These are phyloP conservation scores for Ceratobasidium sp. DNA, from an alignment of 1,284 basidiomycete genomes.

Conservation along the genomic window DNA sequence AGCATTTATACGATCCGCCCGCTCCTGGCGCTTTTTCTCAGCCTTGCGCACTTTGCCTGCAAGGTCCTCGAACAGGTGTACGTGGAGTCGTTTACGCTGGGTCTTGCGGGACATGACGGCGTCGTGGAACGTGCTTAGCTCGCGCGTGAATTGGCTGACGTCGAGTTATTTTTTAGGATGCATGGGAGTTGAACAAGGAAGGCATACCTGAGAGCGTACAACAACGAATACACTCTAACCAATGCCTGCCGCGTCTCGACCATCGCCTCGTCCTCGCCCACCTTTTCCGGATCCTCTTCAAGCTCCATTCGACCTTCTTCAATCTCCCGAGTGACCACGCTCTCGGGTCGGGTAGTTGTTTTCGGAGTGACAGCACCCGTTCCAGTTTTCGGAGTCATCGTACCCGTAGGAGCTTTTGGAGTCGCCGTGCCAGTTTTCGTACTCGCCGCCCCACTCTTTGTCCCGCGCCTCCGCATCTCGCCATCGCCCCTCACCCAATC, in stretches of 20 bases:
- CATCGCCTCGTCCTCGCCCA: conserved; percentile 43
- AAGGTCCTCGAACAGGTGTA: conserved; percentile 56
- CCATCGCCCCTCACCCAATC: conserved; percentile 29
- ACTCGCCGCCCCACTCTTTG: neutral
- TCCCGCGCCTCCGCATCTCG: neutral
- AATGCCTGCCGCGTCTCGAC: conserved; percentile 49
- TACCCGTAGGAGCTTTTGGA: neutral
- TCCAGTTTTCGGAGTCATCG: too few species aligned
- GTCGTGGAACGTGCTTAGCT: conserved; percentile 52
- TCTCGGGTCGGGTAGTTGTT: neutral
- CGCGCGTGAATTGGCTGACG: conserved; percentile 52
- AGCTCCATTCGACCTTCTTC: conserved; percentile 43
- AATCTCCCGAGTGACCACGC: conserved; percentile 6
- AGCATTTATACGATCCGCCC: conserved; percentile 3
- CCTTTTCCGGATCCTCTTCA: conserved; percentile 44
- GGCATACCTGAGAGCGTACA: conserved; percentile 55
- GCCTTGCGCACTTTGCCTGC: conserved; percentile 45
- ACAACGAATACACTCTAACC: conserved; percentile 55
- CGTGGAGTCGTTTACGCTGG: conserved; percentile 52
- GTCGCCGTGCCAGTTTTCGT: neutral
- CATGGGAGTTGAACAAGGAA: conserved; percentile 14
- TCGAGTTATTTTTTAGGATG: neutral
- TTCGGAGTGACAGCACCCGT: neutral
- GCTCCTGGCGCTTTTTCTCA: conserved; percentile 26
- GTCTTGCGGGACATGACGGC: conserved; percentile 48